A percentile compares a stretch with the other conserved stretches of the same genome.
These are phyloP conservation scores for Colletotrichum theobromicola DNA, from an alignment of 2,329 filamentous ascomycete genomes.

Conservation along the genomic window DNA sequence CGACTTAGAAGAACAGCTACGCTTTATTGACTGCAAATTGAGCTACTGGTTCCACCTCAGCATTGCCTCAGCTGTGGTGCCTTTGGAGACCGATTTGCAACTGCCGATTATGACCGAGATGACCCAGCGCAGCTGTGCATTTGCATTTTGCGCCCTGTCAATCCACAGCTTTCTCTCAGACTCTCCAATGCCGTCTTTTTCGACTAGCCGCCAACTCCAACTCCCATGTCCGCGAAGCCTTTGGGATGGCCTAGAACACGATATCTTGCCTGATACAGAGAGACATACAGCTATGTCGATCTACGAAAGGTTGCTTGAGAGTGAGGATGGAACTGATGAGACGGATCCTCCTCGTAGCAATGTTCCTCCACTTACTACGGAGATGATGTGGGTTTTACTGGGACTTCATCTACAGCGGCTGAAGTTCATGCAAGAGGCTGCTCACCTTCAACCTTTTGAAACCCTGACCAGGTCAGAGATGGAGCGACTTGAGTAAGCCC, in stretches of 20 bases:
- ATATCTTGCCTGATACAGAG: rapidly evolving
- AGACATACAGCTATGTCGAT: not conserved
- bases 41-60: not conserved
- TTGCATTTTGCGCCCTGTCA: not conserved
- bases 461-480: rapidly evolving
- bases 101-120: not conserved
- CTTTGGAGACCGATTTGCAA: not conserved
- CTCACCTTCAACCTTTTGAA: not conserved
- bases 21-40: not conserved
- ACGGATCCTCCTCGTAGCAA: rapidly evolving
- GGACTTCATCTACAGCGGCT: not conserved
- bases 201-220: no score
- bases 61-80: not conserved
- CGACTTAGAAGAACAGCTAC: not conserved
- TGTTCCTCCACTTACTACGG: not conserved
- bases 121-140: not conserved
- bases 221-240: not conserved
- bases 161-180: not conserved
- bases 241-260: not conserved
- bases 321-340: not conserved
- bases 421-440: not conserved
- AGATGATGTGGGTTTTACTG: not conserved
- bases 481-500: not conserved
- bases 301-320: rapidly evolving
- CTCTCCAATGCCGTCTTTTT: not conserved